Percentiles rank a stretch among this genome's conserved stretches.
Conservation (phyloP, 192 early-diverging fungal species). For the Podila clonocystis region DNA sequence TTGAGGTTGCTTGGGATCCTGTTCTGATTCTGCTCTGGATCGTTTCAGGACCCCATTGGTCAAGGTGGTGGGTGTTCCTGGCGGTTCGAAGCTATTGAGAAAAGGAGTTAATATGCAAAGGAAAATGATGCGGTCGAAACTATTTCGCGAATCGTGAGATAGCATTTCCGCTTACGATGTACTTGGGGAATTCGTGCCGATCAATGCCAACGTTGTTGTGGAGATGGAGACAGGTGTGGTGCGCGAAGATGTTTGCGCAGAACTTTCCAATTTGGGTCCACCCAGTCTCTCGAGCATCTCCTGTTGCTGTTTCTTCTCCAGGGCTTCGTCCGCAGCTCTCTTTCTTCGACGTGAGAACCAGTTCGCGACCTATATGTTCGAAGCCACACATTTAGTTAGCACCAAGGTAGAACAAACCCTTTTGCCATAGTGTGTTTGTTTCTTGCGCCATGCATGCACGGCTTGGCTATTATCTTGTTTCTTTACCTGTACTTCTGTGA, state of each 20-base stretch:
- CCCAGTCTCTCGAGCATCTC: not conserved
- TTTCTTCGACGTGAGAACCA: conserved; percentile 5
- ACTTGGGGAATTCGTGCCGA: too few relatives aligned
- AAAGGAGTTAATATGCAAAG: too few relatives aligned
- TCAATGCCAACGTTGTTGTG: too few relatives aligned
- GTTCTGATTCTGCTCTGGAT: not conserved
- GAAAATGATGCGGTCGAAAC: too few relatives aligned
- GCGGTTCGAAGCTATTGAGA: too few relatives aligned
- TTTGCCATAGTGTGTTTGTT: too few relatives aligned
- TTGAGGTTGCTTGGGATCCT: not conserved
- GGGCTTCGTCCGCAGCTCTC: not conserved
- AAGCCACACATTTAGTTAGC: not conserved
- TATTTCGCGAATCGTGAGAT: too few relatives aligned
- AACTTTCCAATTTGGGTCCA: not conserved
- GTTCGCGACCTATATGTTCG: not conserved
- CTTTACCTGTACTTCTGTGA: conserved; percentile 2
- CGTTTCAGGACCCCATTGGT: not conserved
- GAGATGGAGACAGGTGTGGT: not conserved
- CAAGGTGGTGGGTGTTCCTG: too few relatives aligned
- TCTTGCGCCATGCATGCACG: too few relatives aligned
- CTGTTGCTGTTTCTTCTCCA: not conserved
- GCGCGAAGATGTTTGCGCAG: not conserved
- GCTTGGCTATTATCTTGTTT: not conserved
- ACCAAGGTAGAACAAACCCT: not conserved
- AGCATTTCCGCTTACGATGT: too few relatives aligned